Conservation (phyloP, 2,329 filamentous ascomycete species). For the Penicillium corylophilum region DNA sequence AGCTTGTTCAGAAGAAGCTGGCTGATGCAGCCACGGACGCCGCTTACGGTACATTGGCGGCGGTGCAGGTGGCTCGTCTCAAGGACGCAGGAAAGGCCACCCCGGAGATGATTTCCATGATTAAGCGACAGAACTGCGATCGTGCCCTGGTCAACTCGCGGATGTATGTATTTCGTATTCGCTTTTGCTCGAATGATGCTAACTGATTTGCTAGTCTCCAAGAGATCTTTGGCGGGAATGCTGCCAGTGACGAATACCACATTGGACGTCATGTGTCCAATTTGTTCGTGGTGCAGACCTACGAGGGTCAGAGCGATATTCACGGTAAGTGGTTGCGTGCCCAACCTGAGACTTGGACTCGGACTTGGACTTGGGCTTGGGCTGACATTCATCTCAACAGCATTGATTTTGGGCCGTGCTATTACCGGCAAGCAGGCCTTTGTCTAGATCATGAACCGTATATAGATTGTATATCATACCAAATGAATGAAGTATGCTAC, state of each 20-base stretch:
- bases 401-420: constrained; percentile 65
- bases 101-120: constrained; percentile 95
- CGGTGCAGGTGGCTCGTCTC: constrained; percentile 84
- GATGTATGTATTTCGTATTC: constrained; percentile 45
- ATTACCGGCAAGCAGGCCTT: constrained; percentile 79
- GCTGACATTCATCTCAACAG: constrained; percentile 53
- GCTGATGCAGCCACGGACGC: constrained; percentile 89
- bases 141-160: constrained; percentile 77
- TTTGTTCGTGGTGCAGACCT: constrained; percentile 94
- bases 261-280: constrained; percentile 96
- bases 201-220: constrained; percentile 59
- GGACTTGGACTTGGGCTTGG: constrained; percentile 38
- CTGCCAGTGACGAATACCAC: constrained; percentile 94
- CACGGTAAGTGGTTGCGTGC: constrained; percentile 65
- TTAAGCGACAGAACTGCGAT: constrained; percentile 98
- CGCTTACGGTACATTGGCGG: constrained; percentile 84
- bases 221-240: constrained; percentile 96
- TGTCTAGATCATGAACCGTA: constrained; percentile 45
- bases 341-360: constrained; percentile 32
- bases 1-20: constrained; percentile 96
- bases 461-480: background rate
- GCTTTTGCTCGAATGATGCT: constrained; percentile 8
- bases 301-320: constrained; percentile 97
- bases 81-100: constrained; percentile 87
- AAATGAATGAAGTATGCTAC: background rate